A percentile compares a stretch with the other conserved stretches of the same genome.
Conservation (phyloP, 2,329 filamentous ascomycete genomes). For the Rosellinia necatrix region DNA sequence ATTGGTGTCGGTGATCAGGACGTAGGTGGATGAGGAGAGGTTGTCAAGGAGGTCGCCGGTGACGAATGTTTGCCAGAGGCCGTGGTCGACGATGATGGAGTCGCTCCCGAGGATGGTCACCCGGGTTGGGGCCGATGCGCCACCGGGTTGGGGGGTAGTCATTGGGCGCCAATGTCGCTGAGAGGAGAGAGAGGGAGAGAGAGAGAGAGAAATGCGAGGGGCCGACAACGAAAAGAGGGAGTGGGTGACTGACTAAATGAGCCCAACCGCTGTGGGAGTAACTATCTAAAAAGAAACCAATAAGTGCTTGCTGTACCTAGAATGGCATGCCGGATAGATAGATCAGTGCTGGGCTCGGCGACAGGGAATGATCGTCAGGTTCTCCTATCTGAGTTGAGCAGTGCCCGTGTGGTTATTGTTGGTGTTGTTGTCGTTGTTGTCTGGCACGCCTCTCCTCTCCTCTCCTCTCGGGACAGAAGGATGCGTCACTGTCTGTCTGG, state of each 20-base stretch:
- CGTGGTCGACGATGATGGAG: constrained; percentile 89
- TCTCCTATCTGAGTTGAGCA: background rate
- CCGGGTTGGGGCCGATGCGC: constrained; percentile 49
- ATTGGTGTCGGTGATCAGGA: constrained; percentile 96
- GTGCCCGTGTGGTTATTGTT: too few relatives aligned
- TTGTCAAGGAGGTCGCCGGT: constrained; percentile 78
- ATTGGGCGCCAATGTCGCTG: constrained; percentile 18
- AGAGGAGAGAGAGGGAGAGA: background rate
- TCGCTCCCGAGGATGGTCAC: constrained; percentile 88
- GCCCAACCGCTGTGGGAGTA: too few relatives aligned
- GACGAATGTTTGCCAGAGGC: constrained; percentile 83
- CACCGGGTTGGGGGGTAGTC: constrained; percentile 21
- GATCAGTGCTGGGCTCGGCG: background rate
- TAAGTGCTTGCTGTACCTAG: too few relatives aligned
- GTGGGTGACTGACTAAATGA: too few relatives aligned
- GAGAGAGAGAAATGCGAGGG: too few relatives aligned
- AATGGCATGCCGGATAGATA: constrained; percentile 2
- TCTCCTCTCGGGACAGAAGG: too few relatives aligned
- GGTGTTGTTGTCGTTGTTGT: background rate
- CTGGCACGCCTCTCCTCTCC: too few relatives aligned
- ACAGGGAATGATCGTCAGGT: background rate
- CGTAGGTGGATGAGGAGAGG: constrained; percentile 85
- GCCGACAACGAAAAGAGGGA: too few relatives aligned
- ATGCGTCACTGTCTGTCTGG: too few relatives aligned
- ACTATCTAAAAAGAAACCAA: too few relatives aligned